phyloP scores from a whole-genome alignment of 164 flowering plant genomes.

The Macadamia tetraphylla region DNA sequence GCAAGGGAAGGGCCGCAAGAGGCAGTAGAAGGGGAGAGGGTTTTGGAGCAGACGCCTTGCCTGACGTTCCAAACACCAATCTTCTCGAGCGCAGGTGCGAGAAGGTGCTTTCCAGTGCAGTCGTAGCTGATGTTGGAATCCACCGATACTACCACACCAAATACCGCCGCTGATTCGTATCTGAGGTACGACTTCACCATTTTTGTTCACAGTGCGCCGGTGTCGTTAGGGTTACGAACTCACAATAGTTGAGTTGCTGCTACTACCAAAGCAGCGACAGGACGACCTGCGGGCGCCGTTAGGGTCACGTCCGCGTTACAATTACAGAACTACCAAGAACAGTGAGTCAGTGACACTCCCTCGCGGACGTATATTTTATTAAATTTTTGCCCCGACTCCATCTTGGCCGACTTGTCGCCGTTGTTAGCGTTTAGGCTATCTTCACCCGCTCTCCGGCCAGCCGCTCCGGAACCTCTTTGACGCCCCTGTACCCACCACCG shows the following conservation, averaged over 20 bases:
- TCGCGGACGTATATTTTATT: too few species aligned
- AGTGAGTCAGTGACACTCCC: too few species aligned
- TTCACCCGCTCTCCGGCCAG: too few species aligned
- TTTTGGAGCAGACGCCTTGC: slow-evolving; percentile 73
- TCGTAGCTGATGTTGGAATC: slow-evolving; percentile 79
- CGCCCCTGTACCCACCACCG: too few species aligned
- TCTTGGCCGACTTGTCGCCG: too few species aligned
- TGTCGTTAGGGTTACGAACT: too few species aligned
- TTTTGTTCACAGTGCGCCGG: not conserved
- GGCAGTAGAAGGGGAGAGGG: slow-evolving; percentile 49
- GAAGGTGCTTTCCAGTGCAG: slow-evolving; percentile 66
- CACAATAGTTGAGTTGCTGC: not conserved
- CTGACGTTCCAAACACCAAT: slow-evolving; percentile 81
- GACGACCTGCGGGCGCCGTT: too few species aligned
- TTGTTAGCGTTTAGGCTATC: too few species aligned
- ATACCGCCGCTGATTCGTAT: slow-evolving; percentile 75
- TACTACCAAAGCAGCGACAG: not conserved
- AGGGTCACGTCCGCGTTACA: too few species aligned
- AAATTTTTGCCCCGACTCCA: too few species aligned
- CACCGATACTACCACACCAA: slow-evolving; percentile 74
- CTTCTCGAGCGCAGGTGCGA: slow-evolving; percentile 83
- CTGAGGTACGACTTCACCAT: slow-evolving; percentile 96
- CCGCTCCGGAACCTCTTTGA: too few species aligned
- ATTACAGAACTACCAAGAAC: too few species aligned
- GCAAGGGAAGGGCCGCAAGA: slow-evolving; percentile 57